Evolutionary conservation across 306 rosid species (phyloP), one percentile per base, ranked within the genome.

Genomic region (Ammopiptanthus mongolicus): DNA sequence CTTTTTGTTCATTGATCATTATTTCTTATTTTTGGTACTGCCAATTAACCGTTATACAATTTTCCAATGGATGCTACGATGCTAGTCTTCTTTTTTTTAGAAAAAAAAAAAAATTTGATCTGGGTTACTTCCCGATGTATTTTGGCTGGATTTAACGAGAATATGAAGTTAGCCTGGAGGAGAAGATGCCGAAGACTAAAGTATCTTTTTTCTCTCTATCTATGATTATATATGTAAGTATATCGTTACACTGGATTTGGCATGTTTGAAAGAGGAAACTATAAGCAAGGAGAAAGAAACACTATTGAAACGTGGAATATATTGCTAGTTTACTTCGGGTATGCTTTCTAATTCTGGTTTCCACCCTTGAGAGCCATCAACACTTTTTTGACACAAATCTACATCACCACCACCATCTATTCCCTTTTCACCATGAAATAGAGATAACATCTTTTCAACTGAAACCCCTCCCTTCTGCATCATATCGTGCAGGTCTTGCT

Each of bases 341-440:
- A 94, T 91, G 81, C 87, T 91, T 76, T 91, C 84, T 21, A 94
- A 85, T 10, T 9, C 87, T 41, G 98, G 97, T 75, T 85, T 91
- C 97, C 97, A 90, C 47, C 62, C 87, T 10, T 51, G 48, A 51
- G 63, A 58, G 8, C 61, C 65, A 69, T 64, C 85, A 3, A 59
- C 81, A 15, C 22, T 50, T 23, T 60, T 55, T 18, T 44, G 5
- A 11, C 65, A 53, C 56, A 79, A 63, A 60, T 71, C 76, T 78
- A 62, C 79, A 41, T 41, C 14, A 41, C 3, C 47, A 10, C 0
- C 47, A 29, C 47, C 74, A 28, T 39, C 80, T 57, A 17, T 48
- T 52, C 28, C 73, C 39, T 81, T 81, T 58, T 59, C 82, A 59
- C 53, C 71, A 14, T 74, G 84, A 39, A 74, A 76, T 37, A 69